Conservation (phyloP, 202 grass and related monocot genomes). For the Tripidium arundinaceum region DNA sequence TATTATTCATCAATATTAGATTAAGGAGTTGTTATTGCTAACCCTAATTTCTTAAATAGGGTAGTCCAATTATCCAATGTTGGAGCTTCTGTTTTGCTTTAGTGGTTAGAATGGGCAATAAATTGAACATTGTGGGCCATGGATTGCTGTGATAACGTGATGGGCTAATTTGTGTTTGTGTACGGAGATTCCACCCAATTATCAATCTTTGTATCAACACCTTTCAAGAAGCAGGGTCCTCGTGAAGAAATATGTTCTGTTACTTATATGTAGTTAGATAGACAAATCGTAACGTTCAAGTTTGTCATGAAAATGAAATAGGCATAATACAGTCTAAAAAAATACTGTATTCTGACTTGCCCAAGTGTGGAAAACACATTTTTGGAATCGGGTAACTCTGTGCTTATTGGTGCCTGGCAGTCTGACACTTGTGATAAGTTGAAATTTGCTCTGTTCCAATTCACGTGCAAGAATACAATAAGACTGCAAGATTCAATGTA, state of each 20-base stretch:
- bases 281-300: not conserved
- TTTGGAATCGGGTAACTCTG: not conserved
- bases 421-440: not conserved
- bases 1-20: not conserved
- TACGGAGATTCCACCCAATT: not conserved
- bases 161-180: not conserved
- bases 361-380: not conserved
- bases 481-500: slow-evolving; percentile 10
- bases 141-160: not conserved
- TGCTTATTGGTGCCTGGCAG: not conserved
- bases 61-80: not conserved
- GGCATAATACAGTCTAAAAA: not conserved
- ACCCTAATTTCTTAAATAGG: not conserved
- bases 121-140: not conserved
- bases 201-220: not conserved
- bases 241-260: not conserved
- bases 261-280: not conserved
- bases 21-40: not conserved
- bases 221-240: not conserved
- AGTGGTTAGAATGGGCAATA: not conserved
- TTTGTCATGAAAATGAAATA: slow-evolving; percentile 5
- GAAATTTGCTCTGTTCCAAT: not conserved
- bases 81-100: not conserved
- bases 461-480: not conserved
- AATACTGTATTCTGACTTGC: not conserved